Conservation (phyloP, 2,329 filamentous ascomycete species). For the Claviceps pazoutovae region DNA sequence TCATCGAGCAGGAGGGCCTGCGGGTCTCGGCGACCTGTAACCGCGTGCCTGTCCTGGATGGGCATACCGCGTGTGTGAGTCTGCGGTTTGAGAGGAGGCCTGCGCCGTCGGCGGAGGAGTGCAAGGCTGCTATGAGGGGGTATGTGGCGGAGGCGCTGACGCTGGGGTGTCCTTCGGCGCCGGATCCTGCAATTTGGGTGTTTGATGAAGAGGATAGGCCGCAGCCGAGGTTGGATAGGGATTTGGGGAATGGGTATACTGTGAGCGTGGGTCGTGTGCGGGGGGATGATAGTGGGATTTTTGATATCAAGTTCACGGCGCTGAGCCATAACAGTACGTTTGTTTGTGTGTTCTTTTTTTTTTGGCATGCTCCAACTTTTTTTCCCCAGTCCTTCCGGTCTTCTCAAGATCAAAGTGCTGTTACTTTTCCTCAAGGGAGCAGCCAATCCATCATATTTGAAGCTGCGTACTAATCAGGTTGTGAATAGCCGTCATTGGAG, state of each 20-base stretch:
- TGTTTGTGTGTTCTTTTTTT: conserved; percentile 13
- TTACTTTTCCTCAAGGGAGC: no score
- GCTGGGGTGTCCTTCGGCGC: conserved; percentile 78
- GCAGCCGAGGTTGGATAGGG: conserved; percentile 79
- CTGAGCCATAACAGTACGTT: conserved; percentile 63
- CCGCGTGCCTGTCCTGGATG: conserved; percentile 86
- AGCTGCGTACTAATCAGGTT: neutral
- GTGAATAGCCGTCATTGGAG: conserved; percentile 71
- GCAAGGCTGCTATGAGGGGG: conserved; percentile 63
- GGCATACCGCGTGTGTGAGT: conserved; percentile 89
- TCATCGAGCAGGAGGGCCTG: conserved; percentile 60
- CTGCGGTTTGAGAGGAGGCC: conserved; percentile 67
- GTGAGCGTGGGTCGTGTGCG: conserved; percentile 81
- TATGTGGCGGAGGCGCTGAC: conserved; percentile 74
- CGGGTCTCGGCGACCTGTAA: conserved; percentile 81
- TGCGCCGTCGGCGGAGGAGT: conserved; percentile 58
- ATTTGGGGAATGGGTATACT: conserved; percentile 74
- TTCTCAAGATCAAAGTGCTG: neutral
- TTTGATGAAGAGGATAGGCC: conserved; percentile 84
- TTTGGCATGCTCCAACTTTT: neutral
- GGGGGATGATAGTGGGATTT: conserved; percentile 75
- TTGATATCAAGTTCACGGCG: conserved; percentile 90
- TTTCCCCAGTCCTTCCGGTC: no score
- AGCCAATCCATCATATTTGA: no score
- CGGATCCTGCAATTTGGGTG: conserved; percentile 66